Evolutionary conservation across 768 basidiomycete species (phyloP).

Genomic region (Boletus subparvulus): DNA sequence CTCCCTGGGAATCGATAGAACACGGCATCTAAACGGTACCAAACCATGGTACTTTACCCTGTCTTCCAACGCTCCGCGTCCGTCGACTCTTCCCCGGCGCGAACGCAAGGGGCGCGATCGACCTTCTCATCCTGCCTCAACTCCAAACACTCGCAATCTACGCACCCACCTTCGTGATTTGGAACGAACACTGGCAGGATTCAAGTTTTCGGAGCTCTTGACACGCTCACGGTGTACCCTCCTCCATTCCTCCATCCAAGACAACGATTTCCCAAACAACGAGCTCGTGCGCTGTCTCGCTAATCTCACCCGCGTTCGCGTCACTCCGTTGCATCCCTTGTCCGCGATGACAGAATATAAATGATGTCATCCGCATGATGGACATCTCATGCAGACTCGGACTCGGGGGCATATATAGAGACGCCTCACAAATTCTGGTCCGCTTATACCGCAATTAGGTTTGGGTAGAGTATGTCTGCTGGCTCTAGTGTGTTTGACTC

Average conservation of each 20-base stretch:
- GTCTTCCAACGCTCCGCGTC: constrained; percentile 17
- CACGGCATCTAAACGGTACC: not conserved
- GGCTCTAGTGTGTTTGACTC: too few relatives aligned
- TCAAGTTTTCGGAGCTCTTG: constrained; percentile 19
- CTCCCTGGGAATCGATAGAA: constrained; percentile 17
- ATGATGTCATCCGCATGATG: constrained; percentile 8
- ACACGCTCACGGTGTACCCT: constrained; percentile 15
- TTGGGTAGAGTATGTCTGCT: too few relatives aligned
- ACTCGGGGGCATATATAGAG: not conserved
- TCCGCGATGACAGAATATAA: constrained; percentile 15
- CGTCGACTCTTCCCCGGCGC: constrained; percentile 6
- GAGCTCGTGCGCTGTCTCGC: constrained; percentile 21
- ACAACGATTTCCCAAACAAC: constrained; percentile 15
- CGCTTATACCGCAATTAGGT: constrained; percentile 8
- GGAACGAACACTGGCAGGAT: constrained; percentile 8
- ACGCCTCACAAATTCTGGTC: not conserved
- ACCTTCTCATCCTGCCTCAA: constrained; percentile 18
- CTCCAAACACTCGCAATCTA: constrained; percentile 22
- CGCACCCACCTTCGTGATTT: not conserved
- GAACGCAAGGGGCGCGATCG: constrained; percentile 1
- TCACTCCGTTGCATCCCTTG: constrained; percentile 16
- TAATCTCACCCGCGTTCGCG: constrained; percentile 7
- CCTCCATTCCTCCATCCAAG: constrained; percentile 11
- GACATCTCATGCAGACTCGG: not conserved
- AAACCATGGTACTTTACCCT: constrained; percentile 6